Conservation (phyloP, 176 grass and related monocot species). For the Thalia dealbata region DNA sequence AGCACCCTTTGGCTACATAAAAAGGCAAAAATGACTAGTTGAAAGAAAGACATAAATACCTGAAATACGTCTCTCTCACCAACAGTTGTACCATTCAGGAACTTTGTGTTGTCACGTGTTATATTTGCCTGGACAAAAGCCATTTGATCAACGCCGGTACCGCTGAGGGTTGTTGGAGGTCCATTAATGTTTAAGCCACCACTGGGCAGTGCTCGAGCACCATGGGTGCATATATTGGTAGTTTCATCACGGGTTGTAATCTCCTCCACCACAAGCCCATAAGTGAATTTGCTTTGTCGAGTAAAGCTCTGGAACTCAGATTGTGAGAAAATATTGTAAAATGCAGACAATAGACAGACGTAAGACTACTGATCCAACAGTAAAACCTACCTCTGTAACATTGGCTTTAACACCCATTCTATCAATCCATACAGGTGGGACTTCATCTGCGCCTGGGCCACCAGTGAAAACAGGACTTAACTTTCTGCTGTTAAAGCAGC, state of each 20-base stretch:
- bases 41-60: constrained; percentile 27
- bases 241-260: constrained; percentile 95
- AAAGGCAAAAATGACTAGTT: neutral
- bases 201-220: constrained; percentile 61
- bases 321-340: neutral
- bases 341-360: neutral
- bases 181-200: constrained; percentile 88
- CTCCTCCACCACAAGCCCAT: constrained; percentile 86
- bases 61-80: constrained; percentile 92
- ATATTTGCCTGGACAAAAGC: constrained; percentile 92
- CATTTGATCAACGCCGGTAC: constrained; percentile 71
- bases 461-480: constrained; percentile 92
- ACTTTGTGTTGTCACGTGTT: constrained; percentile 90
- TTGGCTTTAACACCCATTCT: constrained; percentile 94
- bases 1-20: neutral
- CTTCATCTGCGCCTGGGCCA: constrained; percentile 83
- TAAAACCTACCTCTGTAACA: constrained; percentile 62
- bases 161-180: constrained; percentile 89
- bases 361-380: neutral
- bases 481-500: constrained; percentile 96
- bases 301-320: constrained; percentile 64
- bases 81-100: constrained; percentile 75
- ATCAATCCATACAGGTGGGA: constrained; percentile 93
- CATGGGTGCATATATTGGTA: constrained; percentile 81
- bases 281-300: constrained; percentile 92